phyloP scores from a whole-genome alignment of 257 asterid species.

The Solanum sejunctum region DNA sequence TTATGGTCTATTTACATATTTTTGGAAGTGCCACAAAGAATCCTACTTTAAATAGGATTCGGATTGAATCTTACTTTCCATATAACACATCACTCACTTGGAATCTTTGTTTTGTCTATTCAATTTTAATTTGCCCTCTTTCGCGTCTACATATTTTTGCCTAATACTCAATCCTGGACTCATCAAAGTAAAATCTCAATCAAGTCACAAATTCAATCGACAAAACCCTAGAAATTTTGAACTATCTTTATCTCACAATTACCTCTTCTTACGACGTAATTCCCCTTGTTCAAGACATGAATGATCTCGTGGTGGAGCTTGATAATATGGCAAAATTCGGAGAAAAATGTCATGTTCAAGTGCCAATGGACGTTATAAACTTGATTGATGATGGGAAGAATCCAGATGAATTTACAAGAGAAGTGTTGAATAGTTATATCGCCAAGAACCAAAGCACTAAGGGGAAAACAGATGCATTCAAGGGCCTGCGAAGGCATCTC shows the following conservation, averaged over 20 bases:
- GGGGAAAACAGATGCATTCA: slow-evolving; percentile 79
- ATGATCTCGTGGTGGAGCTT: slow-evolving; percentile 59
- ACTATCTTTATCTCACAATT: too few relatives aligned
- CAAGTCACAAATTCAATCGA: background rate
- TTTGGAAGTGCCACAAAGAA: too few relatives aligned
- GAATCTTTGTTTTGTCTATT: too few relatives aligned
- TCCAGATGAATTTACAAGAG: slow-evolving; percentile 86
- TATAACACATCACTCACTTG: background rate
- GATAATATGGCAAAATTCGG: slow-evolving; percentile 72
- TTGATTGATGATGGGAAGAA: slow-evolving; percentile 96
- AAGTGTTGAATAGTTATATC: slow-evolving; percentile 57
- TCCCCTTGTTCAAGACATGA: background rate
- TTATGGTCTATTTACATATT: too few relatives aligned
- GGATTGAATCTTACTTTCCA: too few relatives aligned
- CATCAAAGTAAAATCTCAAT: background rate
- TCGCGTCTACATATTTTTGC: background rate
- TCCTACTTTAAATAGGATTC: too few relatives aligned
- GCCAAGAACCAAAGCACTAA: slow-evolving; percentile 86
- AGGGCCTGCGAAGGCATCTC: slow-evolving; percentile 41
- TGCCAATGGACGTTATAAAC: slow-evolving; percentile 73
- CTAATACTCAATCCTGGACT: background rate
- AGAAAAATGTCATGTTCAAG: slow-evolving; percentile 72
- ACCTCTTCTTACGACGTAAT: background rate
- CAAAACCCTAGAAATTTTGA: too few relatives aligned
- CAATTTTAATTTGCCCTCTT: background rate